These are phyloP conservation scores for Apophysomyces sp. DNA, from an alignment of 371 early-diverging fungal species.

Conservation along the genomic window DNA sequence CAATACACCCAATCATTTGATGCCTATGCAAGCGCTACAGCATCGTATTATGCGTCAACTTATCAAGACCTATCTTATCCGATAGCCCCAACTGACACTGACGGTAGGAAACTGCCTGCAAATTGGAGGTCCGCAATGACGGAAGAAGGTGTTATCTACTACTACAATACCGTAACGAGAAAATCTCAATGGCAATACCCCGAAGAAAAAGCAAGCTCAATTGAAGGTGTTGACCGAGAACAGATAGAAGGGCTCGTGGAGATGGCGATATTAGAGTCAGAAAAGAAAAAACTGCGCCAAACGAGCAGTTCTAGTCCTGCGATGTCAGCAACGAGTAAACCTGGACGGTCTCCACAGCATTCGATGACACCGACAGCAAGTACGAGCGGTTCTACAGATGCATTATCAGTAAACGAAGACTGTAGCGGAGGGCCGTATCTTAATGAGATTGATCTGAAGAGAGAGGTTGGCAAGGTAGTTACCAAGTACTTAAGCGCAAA, in stretches of 20 bases:
- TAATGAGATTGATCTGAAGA: conserved; percentile 29
- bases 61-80: neutral
- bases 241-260: conserved; percentile 31
- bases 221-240: conserved; percentile 34
- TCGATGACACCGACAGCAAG: conserved; percentile 9
- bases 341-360: conserved; percentile 7
- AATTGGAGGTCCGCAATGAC: conserved; percentile 30
- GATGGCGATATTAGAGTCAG: conserved; percentile 24
- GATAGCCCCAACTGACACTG: neutral
- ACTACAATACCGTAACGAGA: conserved; percentile 32
- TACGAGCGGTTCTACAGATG: conserved; percentile 5
- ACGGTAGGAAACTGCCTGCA: conserved; percentile 19
- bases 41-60: neutral
- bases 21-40: neutral
- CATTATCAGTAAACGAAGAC: conserved; percentile 2
- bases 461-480: conserved; percentile 36
- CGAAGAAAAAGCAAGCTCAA: conserved; percentile 28
- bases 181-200: conserved; percentile 41
- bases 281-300: conserved; percentile 16
- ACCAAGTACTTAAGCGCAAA: conserved; percentile 34
- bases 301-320: conserved; percentile 18
- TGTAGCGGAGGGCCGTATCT: neutral
- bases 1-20: neutral
- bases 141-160: conserved; percentile 36
- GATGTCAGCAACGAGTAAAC: conserved; percentile 7